Evolutionary conservation across 2,329 filamentous ascomycete species (phyloP), one percentile per base, ranked within the genome.

Genomic region (Aspergillus tamarii): DNA sequence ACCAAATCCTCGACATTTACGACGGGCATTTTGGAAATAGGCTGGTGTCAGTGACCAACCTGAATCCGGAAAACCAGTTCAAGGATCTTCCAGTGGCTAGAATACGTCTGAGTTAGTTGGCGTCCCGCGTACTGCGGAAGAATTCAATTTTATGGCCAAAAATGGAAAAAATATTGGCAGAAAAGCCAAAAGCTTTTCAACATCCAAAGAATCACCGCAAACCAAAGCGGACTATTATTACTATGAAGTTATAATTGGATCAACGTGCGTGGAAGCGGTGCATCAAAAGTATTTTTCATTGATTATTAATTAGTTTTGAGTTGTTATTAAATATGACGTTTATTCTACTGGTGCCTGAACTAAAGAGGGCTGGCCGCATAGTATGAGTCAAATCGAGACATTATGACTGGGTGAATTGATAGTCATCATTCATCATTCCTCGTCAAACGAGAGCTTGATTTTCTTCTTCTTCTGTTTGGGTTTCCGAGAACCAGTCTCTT

Each of bases 1-100:
- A 95, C 91, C 75, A 99, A 88, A 84, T 96, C 94, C 71, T 97
- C 92, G 67, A 94, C 89, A 68, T 88, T 91, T 70, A 99, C 93
- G 69, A 97, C 89, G 69, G 95, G 94, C 95, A 99, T 99, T 64
- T 74, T 86, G 80, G 64, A 32, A 56, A 53, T 53, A n/a, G 32
- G 59, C 60, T 67, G 63, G 65, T 52, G 55, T 63, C 66, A 61
- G n/a, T 57, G 57, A 28, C 54, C 64, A 65, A 64, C 62, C 59
- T 61, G 54, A 26, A 57, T 46, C 52, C 26, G 9, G 32, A 54
- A 57, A 48, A 34, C 52, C 57, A 53, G 52, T 61, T 56, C 64
- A 28, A 61, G 62, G 67, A 60, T 50, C 53, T 56, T 59, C 63
- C 36, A 48, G 61, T 60, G 56, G 64, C 59, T 48, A 56, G 62